Evolutionary conservation across 2,329 filamentous ascomycete genomes (phyloP).

Genomic region (Leptographium wingfieldii): DNA sequence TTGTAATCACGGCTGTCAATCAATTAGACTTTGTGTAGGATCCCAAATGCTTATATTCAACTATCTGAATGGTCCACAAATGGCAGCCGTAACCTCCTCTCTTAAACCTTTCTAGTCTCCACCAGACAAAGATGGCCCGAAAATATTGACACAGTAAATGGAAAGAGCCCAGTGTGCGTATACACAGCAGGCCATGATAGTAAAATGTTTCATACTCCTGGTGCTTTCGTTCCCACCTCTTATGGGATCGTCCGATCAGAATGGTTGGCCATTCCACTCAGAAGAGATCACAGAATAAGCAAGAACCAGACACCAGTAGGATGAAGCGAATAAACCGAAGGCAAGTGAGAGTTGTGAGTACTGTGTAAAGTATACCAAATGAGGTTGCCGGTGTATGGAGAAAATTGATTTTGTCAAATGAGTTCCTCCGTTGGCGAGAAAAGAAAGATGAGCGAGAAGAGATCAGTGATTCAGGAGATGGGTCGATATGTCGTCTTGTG

Average conservation of each 20-base stretch:
- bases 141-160: not conserved
- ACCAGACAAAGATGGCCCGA: not conserved
- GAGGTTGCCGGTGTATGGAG: not conserved
- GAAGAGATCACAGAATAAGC: not conserved
- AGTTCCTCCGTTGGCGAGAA: not conserved
- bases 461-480: no score
- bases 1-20: not conserved
- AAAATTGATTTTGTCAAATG: not conserved
- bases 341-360: not conserved
- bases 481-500: not conserved
- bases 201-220: constrained; percentile 13
- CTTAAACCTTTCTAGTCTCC: not conserved
- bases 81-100: not conserved
- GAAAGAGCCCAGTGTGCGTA: not conserved
- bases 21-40: not conserved
- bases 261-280: not conserved
- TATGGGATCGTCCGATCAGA: not conserved
- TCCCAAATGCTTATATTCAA: not conserved
- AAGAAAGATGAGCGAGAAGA: not conserved
- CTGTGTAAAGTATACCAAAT: not conserved
- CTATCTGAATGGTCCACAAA: not conserved
- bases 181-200: not conserved
- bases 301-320: not conserved
- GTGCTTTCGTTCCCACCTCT: not conserved
- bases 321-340: not conserved